A percentile compares a stretch with the other conserved stretches of the same genome.
Evolutionary conservation across 345 rosid genomes (phyloP).

Genomic region (Leavenworthia alabamica): DNA sequence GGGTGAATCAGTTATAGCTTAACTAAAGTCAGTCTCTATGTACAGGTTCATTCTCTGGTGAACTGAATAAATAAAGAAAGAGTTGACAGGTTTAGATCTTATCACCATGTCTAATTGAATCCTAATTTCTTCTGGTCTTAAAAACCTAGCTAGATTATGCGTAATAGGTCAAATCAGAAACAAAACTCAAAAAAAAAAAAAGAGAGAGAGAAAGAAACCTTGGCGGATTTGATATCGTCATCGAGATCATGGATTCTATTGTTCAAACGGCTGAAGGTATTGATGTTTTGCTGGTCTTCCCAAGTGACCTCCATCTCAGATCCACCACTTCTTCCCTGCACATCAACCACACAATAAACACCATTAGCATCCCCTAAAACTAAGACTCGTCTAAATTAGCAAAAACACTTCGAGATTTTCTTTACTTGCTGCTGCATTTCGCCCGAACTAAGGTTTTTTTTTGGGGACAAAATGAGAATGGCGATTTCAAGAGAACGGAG

Average conservation of each 20-base stretch:
- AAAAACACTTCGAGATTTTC: background rate
- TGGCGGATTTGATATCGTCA: conserved; percentile 74
- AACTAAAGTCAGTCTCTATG: background rate
- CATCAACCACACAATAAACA: conserved; percentile 7
- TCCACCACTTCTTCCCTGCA: conserved; percentile 52
- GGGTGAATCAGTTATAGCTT: background rate
- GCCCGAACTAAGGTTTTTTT: background rate
- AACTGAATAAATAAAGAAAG: background rate
- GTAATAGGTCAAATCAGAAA: background rate
- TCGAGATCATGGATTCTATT: conserved; percentile 77
- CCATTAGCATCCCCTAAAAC: background rate
- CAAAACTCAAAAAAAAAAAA: background rate
- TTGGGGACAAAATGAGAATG: background rate
- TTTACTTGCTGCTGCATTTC: conserved; percentile 29
- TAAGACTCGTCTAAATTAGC: background rate
- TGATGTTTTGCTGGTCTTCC: conserved; percentile 97
- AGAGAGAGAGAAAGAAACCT: conserved; percentile 41
- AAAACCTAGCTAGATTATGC: conserved; percentile 23
- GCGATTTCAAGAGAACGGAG: background rate
- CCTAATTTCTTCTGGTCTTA: background rate
- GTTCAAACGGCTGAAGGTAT: conserved; percentile 74
- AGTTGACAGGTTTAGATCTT: background rate
- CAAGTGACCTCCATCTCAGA: conserved; percentile 86
- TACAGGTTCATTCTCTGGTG: background rate
- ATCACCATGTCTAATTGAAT: background rate